Evolutionary conservation across 2,329 filamentous ascomycete species (phyloP), one percentile per base, ranked within the genome.

Genomic region (Rutstroemia sp.): DNA sequence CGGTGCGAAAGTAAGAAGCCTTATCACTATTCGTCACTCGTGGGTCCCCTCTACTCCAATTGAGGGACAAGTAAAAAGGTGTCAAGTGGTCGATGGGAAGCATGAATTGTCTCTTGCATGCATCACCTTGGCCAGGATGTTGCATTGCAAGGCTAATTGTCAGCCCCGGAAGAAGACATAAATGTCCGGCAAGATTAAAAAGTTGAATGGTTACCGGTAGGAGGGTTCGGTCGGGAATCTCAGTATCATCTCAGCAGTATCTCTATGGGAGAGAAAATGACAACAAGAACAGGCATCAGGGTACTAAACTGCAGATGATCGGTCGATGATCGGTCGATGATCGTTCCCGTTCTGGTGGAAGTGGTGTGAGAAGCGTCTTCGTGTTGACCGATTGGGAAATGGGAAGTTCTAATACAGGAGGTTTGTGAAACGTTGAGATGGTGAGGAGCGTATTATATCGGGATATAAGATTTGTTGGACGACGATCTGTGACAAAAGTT

Each of bases 191-290:
- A 25, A 54, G 30, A 37, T 54, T n/a, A 39, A 16, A 42, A 49
- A 34, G 16, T 42, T 42, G 39, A 17, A 42, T 42, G 39, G 19
- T 54, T 54, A 54, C 52, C 52, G 52, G 49, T 30, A n/a, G 52
- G 39, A 54, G 45, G 52, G 52, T 54, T 49, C 52, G 52, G 52
- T 49, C 23, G 46, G 52, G 49, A 54, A 54, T 54, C 52, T 54
- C 52, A 54, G 21, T 25, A 54, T 54, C 37, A 25, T 54, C 51
- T 48, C 19, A 54, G 42, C 51, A 54, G 48, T 48, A 30, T 54
- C 44, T 48, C 44, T 27, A 48, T 54, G 42, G 38, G 16, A 16
- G 39, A 48, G 23, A 30, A 17, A 48, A 19, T 23, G 21, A 21
- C 17, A 46, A 42, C 12, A n/a, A 6, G 30, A 42, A 46, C 45